Evolutionary conservation across 306 rosid genomes (phyloP), one percentile per base, ranked within the genome.

Genomic region (Biancaea sappan): DNA sequence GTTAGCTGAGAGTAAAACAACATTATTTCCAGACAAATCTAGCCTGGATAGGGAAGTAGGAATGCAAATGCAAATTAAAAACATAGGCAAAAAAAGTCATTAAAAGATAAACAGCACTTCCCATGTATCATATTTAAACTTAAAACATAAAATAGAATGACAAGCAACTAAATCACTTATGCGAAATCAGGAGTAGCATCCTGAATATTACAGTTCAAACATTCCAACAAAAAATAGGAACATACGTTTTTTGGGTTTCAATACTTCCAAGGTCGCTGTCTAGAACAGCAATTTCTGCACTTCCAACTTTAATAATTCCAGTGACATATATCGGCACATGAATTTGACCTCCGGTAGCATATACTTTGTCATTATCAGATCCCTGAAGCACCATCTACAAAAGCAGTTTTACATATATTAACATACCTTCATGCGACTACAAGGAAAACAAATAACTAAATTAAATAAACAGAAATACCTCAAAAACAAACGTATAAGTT

Each of bases 181-280:
- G 51, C 79, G 40, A 41, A 70, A 77, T 50, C 71, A 69, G 24
- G 47, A 44, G 56, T 2, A 9, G 47, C 67, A 63, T 60, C 56
- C 8, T 29, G 38, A 61, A 26, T 50, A 41, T 51, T 16, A 60
- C 53, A 21, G 59, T 74, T 38, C 46, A 38, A 58, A 62, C 31
- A 22, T 44, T 54, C 56, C 37, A 61, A 69, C 32, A 35, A 54
- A 76, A 62, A 80, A 50, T 19, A 54, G 63, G 54, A 47, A 41
- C 96, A 26, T 83, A 95, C 99, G 66, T 86, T 74, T 94, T 95
- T 84, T 79, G 90, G 83, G 92, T 80, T 83, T 95, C 99, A 73
- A 92, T 64, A 54, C 86, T 95, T 76, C 93, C 98, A 63, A 89
- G 86, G 78, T 95, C 99, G 63, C 90, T 95, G 83, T 95, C 99